These are phyloP conservation scores for Fusarium scirpi DNA, from an alignment of 2,329 filamentous ascomycete genomes.

Conservation along the genomic window DNA sequence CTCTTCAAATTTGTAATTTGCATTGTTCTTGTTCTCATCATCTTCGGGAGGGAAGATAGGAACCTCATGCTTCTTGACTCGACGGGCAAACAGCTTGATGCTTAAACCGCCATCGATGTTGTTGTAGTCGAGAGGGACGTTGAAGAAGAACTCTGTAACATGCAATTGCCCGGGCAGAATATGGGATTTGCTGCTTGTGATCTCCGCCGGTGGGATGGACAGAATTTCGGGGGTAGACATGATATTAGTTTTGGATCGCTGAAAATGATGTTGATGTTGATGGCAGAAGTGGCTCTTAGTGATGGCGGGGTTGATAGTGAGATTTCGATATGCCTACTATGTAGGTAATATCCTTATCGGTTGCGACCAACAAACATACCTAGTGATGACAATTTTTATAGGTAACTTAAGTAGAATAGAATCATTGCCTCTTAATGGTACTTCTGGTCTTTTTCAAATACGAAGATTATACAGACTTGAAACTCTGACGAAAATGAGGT, in stretches of 20 bases:
- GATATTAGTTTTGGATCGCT: constrained; percentile 2
- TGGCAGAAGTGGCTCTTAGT: neutral
- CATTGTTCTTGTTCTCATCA: constrained; percentile 20
- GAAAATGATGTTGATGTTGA: constrained; percentile 17
- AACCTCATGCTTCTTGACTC: constrained; percentile 74
- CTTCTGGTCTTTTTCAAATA: neutral
- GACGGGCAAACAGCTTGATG: constrained; percentile 83
- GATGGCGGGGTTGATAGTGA: constrained; percentile 32
- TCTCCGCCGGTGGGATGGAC: constrained; percentile 53
- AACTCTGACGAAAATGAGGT: neutral
- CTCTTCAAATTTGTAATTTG: constrained; percentile 27
- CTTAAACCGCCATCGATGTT: constrained; percentile 66
- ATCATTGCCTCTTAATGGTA: neutral
- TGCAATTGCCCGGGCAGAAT: constrained; percentile 72
- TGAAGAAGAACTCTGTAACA: constrained; percentile 86
- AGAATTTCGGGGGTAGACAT: constrained; percentile 34
- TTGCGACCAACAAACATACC: neutral
- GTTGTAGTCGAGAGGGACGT: constrained; percentile 84
- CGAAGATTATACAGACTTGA: neutral
- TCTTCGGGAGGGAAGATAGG: constrained; percentile 64
- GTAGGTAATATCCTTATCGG: neutral
- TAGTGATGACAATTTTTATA: neutral
- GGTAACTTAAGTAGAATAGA: neutral
- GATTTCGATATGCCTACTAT: neutral
- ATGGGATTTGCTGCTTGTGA: constrained; percentile 59